A percentile compares a stretch with the other conserved stretches of the same genome.
These are phyloP conservation scores for Mrakia frigida DNA, from an alignment of 768 basidiomycete species.

Conservation along the genomic window DNA sequence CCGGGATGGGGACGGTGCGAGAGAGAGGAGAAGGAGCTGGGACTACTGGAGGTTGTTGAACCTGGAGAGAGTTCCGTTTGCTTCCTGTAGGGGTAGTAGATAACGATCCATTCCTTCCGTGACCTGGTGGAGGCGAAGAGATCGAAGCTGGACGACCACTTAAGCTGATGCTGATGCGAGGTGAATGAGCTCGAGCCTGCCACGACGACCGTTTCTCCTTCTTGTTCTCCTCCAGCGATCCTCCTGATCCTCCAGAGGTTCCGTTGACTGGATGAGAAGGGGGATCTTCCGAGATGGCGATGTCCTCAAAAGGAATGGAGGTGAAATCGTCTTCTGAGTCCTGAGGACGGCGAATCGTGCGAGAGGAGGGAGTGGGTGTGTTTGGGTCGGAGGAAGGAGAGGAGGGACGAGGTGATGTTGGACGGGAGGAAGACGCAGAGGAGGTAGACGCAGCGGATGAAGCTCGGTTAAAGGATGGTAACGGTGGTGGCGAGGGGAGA, in stretches of 20 bases:
- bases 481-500: background rate
- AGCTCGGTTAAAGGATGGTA: conserved; percentile 3
- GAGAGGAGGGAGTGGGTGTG: background rate
- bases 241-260: background rate
- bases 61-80: conserved; percentile 4
- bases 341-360: no score
- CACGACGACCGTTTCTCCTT: background rate
- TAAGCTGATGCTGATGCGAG: background rate
- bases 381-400: background rate
- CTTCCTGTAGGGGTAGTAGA: background rate
- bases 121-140: background rate
- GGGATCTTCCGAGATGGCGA: background rate
- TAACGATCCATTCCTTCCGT: background rate
- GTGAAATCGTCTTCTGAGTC: background rate
- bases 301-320: conserved; percentile 3
- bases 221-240: background rate
- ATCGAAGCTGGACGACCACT: background rate
- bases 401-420: background rate
- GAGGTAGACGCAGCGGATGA: background rate
- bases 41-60: background rate
- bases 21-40: conserved; percentile 6
- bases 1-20: background rate
- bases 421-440: background rate
- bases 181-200: conserved; percentile 9
- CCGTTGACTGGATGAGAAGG: conserved; percentile 8